These are phyloP conservation scores for Paramecium primaurelia DNA, from an alignment of 73 alveolate genomes.

Conservation along the genomic window DNA sequence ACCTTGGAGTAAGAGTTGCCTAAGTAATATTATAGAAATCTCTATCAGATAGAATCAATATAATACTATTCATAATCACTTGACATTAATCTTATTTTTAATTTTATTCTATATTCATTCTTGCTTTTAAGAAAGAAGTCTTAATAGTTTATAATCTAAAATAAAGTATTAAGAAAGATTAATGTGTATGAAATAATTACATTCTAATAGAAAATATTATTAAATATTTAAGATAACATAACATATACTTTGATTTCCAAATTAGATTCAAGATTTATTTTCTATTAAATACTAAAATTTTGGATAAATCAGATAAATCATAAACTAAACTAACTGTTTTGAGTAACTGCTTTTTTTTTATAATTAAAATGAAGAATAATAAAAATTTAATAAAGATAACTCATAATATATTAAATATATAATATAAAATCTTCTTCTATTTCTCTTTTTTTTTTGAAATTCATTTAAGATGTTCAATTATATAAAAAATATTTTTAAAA, in stretches of 20 bases:
- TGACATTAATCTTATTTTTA: neutral
- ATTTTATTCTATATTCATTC: neutral
- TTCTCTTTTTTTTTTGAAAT: neutral
- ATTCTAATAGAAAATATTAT: no score
- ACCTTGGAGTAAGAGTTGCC: constrained; percentile 32
- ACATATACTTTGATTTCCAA: no score
- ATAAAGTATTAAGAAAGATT: no score
- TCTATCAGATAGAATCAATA: neutral
- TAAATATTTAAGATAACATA: no score
- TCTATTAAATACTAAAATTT: no score
- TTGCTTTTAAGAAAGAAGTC: neutral
- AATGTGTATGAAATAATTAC: no score
- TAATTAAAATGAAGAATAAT: neutral
- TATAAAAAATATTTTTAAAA: neutral
- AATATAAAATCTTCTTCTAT: neutral
- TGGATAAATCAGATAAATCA: neutral
- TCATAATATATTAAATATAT: no score
- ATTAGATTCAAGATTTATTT: no score
- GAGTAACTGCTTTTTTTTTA: neutral
- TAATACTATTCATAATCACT: neutral
- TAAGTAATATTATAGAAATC: neutral
- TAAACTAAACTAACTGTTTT: neutral
- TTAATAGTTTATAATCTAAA: neutral
- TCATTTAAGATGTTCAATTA: neutral
- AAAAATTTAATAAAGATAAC: no score